A percentile compares a stretch with the other conserved stretches of the same genome.
Conservation (phyloP, 805 yeast genomes). For the Candida qinlingensis region DNA sequence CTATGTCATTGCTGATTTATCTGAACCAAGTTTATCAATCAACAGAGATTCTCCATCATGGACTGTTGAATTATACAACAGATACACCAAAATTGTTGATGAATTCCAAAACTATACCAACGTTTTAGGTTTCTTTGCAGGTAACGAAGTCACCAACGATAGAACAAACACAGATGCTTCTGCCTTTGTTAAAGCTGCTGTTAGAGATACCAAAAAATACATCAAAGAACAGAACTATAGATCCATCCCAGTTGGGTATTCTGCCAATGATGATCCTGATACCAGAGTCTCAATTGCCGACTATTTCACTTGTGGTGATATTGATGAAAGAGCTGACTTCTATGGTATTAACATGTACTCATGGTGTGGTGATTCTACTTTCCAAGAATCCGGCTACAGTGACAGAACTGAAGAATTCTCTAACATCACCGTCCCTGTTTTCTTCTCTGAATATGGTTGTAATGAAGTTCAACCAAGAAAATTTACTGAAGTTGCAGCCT, state of each 20-base stretch:
- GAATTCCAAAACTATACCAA: conserved; percentile 64
- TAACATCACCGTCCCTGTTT: conserved; percentile 64
- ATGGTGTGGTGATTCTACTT: conserved; percentile 74
- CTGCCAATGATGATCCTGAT: conserved; percentile 68
- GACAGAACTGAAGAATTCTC: conserved; percentile 59
- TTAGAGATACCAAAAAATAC: conserved; percentile 71
- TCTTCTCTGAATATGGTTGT: conserved; percentile 84
- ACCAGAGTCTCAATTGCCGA: conserved; percentile 68
- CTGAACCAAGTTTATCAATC: conserved; percentile 61
- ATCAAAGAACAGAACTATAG: conserved; percentile 58
- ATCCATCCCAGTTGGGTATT: conserved; percentile 74
- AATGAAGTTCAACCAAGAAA: conserved; percentile 63
- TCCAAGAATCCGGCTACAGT: conserved; percentile 56
- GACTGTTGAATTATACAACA: conserved; percentile 54
- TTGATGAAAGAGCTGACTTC: conserved; percentile 64
- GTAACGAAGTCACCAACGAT: conserved; percentile 77
- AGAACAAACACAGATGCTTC: conserved; percentile 65
- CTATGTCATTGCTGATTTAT: conserved; percentile 74
- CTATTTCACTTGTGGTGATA: conserved; percentile 71
- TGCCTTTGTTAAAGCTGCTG: conserved; percentile 77
- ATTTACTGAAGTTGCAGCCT: conserved; percentile 65
- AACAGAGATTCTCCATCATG: conserved; percentile 60
- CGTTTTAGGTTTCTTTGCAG: conserved; percentile 78
- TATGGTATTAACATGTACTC: conserved; percentile 88
- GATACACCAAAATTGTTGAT: conserved; percentile 70